phyloP scores from a whole-genome alignment of 768 basidiomycete genomes.

The Leccinum truebloodii region DNA sequence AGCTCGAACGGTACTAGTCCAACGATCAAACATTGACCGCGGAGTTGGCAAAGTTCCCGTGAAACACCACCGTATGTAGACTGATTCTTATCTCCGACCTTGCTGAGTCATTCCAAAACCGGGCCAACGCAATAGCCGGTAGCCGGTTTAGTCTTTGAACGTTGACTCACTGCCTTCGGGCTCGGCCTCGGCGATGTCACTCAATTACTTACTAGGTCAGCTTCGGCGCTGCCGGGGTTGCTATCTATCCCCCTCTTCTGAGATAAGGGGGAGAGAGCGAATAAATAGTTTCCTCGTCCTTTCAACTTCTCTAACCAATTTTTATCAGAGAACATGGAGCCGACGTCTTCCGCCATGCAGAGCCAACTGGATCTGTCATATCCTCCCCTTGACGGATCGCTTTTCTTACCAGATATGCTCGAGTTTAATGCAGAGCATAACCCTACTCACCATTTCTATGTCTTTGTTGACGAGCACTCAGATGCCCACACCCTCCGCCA shows the following conservation, averaged over 20 bases:
- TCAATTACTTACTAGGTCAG: not conserved
- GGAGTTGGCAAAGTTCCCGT: too few species aligned
- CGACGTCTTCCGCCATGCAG: not conserved
- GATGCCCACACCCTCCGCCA: constrained; percentile 15
- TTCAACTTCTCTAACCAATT: not conserved
- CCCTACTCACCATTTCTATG: constrained; percentile 32
- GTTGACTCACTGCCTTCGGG: not conserved
- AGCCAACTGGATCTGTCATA: not conserved
- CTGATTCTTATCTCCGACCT: too few species aligned
- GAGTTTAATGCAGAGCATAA: constrained; percentile 36
- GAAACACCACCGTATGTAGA: too few species aligned
- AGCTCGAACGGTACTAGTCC: too few species aligned
- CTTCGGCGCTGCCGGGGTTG: not conserved
- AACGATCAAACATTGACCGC: too few species aligned
- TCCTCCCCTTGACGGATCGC: constrained; percentile 36
- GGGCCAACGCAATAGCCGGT: too few species aligned
- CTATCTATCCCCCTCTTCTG: not conserved
- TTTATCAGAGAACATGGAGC: not conserved
- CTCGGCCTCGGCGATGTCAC: not conserved
- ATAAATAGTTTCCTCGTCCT: not conserved
- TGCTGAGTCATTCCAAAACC: not conserved
- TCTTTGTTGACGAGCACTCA: constrained; percentile 28
- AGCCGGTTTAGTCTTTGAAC: not conserved
- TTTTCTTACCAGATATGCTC: constrained; percentile 24
- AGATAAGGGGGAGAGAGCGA: not conserved